Percentiles rank a stretch among this genome's conserved stretches.
phyloP scores from a whole-genome alignment of 177 flowering plant species.

The Tripterygium wilfordii region DNA sequence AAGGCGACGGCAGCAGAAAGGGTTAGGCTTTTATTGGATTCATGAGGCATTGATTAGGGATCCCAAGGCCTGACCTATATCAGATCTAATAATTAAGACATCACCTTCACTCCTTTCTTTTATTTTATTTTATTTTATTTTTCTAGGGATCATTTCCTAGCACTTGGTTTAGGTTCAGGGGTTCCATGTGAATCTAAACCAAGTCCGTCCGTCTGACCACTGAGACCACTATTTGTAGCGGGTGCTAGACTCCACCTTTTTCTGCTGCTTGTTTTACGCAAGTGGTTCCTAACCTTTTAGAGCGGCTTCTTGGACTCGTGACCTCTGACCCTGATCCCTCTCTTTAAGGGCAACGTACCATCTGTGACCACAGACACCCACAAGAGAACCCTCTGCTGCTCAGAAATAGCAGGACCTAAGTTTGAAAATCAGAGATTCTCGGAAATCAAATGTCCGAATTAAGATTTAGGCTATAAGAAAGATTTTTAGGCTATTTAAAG shows the following conservation, averaged over 20 bases:
- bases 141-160: not conserved
- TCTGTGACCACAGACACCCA: no score
- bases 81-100: not conserved
- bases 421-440: no score
- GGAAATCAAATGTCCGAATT: no score
- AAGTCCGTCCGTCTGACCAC: constrained; percentile 2
- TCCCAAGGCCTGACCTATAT: constrained; percentile 10
- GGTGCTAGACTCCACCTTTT: not conserved
- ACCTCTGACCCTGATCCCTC: constrained; percentile 11
- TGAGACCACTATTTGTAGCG: not conserved
- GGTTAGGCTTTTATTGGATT: constrained; percentile 6
- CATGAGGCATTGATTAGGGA: constrained; percentile 11
- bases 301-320: constrained; percentile 10
- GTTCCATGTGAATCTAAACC: constrained; percentile 19
- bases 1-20: constrained; percentile 30
- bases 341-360: no score
- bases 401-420: no score
- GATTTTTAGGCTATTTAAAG: no score
- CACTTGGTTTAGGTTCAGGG: constrained; percentile 14
- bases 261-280: constrained; percentile 13
- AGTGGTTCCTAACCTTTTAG: no score
- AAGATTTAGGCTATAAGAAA: no score
- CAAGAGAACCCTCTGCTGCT: no score
- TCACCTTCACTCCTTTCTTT: not conserved
- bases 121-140: not conserved